These are phyloP conservation scores for Mycena epipterygia DNA, from an alignment of 768 basidiomycete genomes.

Conservation along the genomic window DNA sequence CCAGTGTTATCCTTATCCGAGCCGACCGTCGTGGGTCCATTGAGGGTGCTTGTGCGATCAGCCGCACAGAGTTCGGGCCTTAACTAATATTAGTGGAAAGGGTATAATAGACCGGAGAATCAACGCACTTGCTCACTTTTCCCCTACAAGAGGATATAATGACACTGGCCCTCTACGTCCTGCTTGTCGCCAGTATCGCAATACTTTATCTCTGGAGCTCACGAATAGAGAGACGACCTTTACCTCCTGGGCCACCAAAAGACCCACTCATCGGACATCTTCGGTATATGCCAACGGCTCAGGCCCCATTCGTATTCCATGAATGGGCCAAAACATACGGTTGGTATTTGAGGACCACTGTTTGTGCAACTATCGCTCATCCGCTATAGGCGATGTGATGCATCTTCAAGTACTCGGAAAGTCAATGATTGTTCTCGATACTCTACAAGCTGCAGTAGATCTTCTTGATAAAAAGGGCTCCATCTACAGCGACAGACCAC, in stretches of 20 bases:
- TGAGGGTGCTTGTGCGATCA: not conserved
- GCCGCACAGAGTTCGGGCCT: not conserved
- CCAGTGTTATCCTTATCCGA: not conserved
- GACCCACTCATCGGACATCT: conserved; percentile 26
- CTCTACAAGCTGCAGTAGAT: conserved; percentile 41
- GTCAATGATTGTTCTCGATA: conserved; percentile 41
- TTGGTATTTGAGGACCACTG: conserved; percentile 17
- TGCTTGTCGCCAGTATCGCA: conserved; percentile 10
- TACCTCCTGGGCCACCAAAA: conserved; percentile 26
- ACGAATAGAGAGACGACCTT: conserved; percentile 17
- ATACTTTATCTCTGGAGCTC: conserved; percentile 18
- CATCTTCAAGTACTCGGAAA: conserved; percentile 43
- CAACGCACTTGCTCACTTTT: not conserved
- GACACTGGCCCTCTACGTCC: conserved; percentile 7
- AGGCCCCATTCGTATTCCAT: conserved; percentile 35
- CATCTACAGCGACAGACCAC: conserved; percentile 44
- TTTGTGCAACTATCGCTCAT: not conserved
- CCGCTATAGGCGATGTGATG: conserved; percentile 41
- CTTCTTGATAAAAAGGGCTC: conserved; percentile 44
- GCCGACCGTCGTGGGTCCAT: not conserved
- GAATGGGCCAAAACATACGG: conserved; percentile 48
- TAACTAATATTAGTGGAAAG: conserved; percentile 2
- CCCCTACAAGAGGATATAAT: conserved; percentile 16
- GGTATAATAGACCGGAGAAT: conserved; percentile 11
- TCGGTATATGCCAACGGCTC: conserved; percentile 19